Evolutionary conservation across 495 filamentous ascomycete species (phyloP), one percentile per base, ranked within the genome.

Genomic region (Penicillium pulvis): DNA sequence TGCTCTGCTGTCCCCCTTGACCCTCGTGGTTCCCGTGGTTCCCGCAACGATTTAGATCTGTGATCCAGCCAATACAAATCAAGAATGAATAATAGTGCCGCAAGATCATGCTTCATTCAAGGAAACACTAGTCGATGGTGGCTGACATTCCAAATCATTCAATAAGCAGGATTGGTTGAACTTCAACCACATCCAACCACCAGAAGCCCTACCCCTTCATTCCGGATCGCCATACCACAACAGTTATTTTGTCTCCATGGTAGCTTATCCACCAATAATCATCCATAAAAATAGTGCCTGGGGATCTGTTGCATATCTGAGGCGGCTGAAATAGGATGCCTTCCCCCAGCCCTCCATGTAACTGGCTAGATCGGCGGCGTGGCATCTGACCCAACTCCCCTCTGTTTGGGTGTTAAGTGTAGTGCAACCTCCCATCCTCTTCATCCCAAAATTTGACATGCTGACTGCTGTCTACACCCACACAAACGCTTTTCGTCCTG

Each of bases 321-420:
- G 20, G 6, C 16, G 46, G 24, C 12, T 26, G 45, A 28, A 6
- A 17, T 58, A 43, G 47, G 39, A 46, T 53, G 30, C 44, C 53
- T 45, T 35, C 43, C 45, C 17, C 65, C 53, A 60, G 51, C 49
- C 49, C 45, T 20, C 26, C 12, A 39, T 31, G 28, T 7, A 47
- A 26, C 30, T 44, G 30, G 44, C 35, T 7, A 56, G 61, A 65
- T 65, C 62, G 55, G 52, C 28, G 41, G 19, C 24, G 17, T 47
- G 51, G 59, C 52, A 61, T 62, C 51, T 57, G 48, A 54, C 42
- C 36, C 16, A 20, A 10, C 16, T 35, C 48, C 57, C 33, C 55
- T 63, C 43, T 56, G 24, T 54, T 46, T 36, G 28, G 8, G 12
- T 41, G 53, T 63, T 68, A 68, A 65, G 62, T 62, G 56, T 45